Base-by-base conservation (phyloP, 768 basidiomycete species). In the Cystofilobasidium macerans region DNA sequence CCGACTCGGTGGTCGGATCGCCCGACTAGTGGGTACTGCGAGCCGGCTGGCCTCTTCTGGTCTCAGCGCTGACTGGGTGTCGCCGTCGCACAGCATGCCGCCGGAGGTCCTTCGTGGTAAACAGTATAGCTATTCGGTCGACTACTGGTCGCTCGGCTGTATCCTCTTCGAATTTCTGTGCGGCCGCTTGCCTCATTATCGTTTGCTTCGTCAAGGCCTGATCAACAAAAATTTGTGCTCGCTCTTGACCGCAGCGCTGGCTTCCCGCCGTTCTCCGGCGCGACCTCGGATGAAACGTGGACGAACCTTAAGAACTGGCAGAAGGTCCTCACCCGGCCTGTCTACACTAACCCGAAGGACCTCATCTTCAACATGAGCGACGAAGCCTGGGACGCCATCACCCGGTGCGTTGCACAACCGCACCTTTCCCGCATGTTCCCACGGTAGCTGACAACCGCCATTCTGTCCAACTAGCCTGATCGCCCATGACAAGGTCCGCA, bases 231-330 rank as follows among this genome's bases (percentile, higher is more conserved):
- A 7, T 22, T 18, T 22, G 28, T 35, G n/a, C n/a, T n/a, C n/a
- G n/a, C n/a, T n/a, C n/a, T n/a, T n/a, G n/a, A n/a, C 2, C 35
- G 20, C 33, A 61, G 40, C 18, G 63, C 61, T 11, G 94, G 95
- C 32, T 99, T 95, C 78, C 95, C 95, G 16, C 95, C 95, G 1
- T 99, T 99, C 79, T 95, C 89, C 56, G 95, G 95, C 22, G 84
- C 86, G 45, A 91, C 87, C 0, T 88, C 92, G 0, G 92, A 99
- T 70, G 95, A 99, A 77, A 99, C 95, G 0, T 99, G 95, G 95
- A 90, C 90, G 20, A 98, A 98, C 77, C 78, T 99, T 69, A 97
- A 97, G 78, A 97, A 97, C 75, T 99, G 95, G 95, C 84, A 86
- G 22, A 87, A 87, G 69, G 90, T 91, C 0, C 80, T 99, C 6